Base-by-base conservation (phyloP, 148 eudicot species). In the Camellia granthamiana region DNA sequence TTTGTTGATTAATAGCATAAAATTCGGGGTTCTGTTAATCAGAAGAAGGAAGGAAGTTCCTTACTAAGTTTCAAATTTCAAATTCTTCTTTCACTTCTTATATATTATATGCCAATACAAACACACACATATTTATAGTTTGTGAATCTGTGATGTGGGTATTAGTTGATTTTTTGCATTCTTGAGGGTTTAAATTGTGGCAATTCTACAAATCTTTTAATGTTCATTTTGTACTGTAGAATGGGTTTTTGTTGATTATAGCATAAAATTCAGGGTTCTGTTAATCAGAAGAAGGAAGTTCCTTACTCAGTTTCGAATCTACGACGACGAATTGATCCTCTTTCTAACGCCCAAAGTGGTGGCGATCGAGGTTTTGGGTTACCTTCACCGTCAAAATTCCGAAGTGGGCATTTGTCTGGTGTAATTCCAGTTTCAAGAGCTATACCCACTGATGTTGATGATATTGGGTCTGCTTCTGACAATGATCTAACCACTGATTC, bases 351-450 rank as follows among this genome's bases (percentile, higher is more conserved):
- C 4, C 68, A 86, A 68, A 81, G 74, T 8, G 84, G 84, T 46
- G 49, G 77, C 6, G 81, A 66, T 65, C 70, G 86, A 66, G 88
- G 92, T 47, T 84, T 93, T 76, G 92, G 94, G 49, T 67, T 90
- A 78, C 98, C 98, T 18, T 89, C 91, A 1, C 87, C 96, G 0
- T 84, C 91, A 5, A 92, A 86, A 76, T 94, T 92, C 62, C 84
- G 90, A 42, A 86, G 94, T 73, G 93, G 94, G 80, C 87, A 89
- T 80, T 83, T 94, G 46, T 85, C 96, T 5, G 86, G 84, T 56
- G 89, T 88, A 43, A 82, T 93, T 79, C 89, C 95, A 6, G 69
- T 81, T 1, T 89, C 92, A 7, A 78, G 87, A 84, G 84, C 82
- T 54, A 79, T 92, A 38, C 84, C 85, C 15, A 87, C 84, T 43